phyloP scores from a whole-genome alignment of 2,329 filamentous ascomycete genomes.

The Diaporthe sp. region DNA sequence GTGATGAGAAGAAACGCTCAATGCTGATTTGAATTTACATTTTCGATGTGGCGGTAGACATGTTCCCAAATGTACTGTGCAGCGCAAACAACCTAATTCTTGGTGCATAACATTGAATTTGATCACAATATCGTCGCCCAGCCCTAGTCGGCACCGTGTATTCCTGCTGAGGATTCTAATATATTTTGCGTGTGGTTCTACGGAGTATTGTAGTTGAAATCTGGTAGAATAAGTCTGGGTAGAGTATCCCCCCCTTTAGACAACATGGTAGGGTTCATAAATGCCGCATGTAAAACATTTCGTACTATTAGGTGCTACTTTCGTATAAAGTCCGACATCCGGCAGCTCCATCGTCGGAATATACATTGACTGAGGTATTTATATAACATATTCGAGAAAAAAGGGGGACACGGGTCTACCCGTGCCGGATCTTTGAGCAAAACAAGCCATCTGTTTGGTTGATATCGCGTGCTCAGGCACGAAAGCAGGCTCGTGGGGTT shows the following conservation, averaged over 20 bases:
- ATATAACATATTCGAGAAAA: background rate
- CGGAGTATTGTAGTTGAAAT: background rate
- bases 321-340: background rate
- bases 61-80: background rate
- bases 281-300: background rate
- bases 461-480: constrained; percentile 38
- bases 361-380: background rate
- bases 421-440: constrained; percentile 16
- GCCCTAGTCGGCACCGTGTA: too few relatives aligned
- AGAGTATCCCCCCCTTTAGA: background rate
- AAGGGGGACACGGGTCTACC: constrained; percentile 33
- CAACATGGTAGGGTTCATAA: background rate
- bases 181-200: background rate
- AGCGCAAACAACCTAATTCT: background rate
- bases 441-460: constrained; percentile 34
- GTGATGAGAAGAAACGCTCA: background rate
- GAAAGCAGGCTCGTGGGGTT: constrained; percentile 36
- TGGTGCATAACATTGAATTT: background rate
- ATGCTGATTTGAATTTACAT: background rate
- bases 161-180: background rate
- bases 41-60: background rate
- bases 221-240: background rate
- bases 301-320: background rate
- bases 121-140: background rate
- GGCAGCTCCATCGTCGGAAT: background rate